Percentiles rank a stretch among this genome's conserved stretches.
These are phyloP conservation scores for Sporisorium scitamineum DNA, from an alignment of 1,284 basidiomycete genomes.

Conservation along the genomic window DNA sequence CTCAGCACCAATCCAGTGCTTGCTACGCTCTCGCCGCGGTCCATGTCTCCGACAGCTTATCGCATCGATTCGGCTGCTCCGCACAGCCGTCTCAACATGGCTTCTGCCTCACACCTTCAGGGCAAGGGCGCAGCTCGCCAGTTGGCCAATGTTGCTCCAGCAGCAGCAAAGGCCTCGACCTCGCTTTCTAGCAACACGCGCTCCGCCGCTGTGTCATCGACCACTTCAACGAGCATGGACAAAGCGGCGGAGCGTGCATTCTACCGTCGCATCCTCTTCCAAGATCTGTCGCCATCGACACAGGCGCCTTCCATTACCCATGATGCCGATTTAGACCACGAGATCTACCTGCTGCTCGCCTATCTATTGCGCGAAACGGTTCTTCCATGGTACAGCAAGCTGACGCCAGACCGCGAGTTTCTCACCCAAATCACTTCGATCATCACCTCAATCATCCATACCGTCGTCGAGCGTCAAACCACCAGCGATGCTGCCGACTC, in stretches of 20 bases:
- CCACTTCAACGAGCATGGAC: conserved; percentile 6
- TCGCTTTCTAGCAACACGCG: neutral
- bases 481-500: neutral
- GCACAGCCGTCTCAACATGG: too few species aligned
- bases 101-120: too few species aligned
- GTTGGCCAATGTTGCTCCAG: neutral
- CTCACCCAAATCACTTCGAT: conserved; percentile 42
- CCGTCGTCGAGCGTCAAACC: conserved; percentile 19
- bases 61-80: conserved; percentile 11
- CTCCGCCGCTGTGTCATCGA: neutral
- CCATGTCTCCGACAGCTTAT: conserved; percentile 26
- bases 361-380: conserved; percentile 52
- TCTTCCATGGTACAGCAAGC: conserved; percentile 56
- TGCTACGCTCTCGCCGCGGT: conserved; percentile 33
- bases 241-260: conserved; percentile 31
- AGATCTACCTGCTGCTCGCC: conserved; percentile 47
- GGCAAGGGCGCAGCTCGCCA: neutral
- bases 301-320: conserved; percentile 29
- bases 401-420: conserved; percentile 56
- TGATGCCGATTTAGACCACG: conserved; percentile 45
- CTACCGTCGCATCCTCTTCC: conserved; percentile 50
- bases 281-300: conserved; percentile 20
- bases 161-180: neutral
- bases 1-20: conserved; percentile 33
- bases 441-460: conserved; percentile 30